Percentiles rank a stretch among this genome's conserved stretches.
These are phyloP conservation scores for Filosporella fistucella DNA, from an alignment of 495 filamentous ascomycete species.

Conservation along the genomic window DNA sequence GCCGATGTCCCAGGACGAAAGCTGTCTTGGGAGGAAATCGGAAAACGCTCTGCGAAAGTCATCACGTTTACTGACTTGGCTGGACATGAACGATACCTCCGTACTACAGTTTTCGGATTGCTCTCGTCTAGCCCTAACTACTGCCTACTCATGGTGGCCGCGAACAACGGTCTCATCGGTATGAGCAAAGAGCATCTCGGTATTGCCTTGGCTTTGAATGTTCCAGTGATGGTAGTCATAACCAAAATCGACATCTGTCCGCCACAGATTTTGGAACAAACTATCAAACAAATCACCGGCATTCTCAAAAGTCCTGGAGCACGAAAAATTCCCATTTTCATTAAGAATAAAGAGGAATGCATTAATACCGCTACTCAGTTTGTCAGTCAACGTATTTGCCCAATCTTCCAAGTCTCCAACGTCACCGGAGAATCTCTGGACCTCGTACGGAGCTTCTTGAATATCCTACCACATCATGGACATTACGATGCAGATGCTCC, in stretches of 20 bases:
- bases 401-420: conserved; percentile 97
- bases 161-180: conserved; percentile 94
- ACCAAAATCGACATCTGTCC: conserved; percentile 99
- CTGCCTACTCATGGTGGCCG: conserved; percentile 96
- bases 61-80: conserved; percentile 96
- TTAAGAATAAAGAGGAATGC: conserved; percentile 86
- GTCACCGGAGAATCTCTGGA: conserved; percentile 66
- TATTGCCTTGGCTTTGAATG: conserved; percentile 91
- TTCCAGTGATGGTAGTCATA: conserved; percentile 96
- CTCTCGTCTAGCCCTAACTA: conserved; percentile 95
- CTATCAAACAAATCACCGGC: conserved; percentile 82
- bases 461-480: conserved; percentile 92
- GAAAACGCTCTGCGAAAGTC: conserved; percentile 89
- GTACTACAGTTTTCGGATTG: conserved; percentile 94
- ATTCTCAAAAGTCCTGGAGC: conserved; percentile 94
- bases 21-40: conserved; percentile 97
- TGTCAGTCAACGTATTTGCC: conserved; percentile 90
- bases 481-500: conserved; percentile 84
- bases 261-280: conserved; percentile 91
- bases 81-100: conserved; percentile 91
- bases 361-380: conserved; percentile 96
- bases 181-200: conserved; percentile 99
- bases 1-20: conserved; percentile 79
- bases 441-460: conserved; percentile 82
- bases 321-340: conserved; percentile 95